Percentiles rank a stretch among this genome's conserved stretches.
Conservation (phyloP, 768 basidiomycete species). For the Naganishia kalamii region DNA sequence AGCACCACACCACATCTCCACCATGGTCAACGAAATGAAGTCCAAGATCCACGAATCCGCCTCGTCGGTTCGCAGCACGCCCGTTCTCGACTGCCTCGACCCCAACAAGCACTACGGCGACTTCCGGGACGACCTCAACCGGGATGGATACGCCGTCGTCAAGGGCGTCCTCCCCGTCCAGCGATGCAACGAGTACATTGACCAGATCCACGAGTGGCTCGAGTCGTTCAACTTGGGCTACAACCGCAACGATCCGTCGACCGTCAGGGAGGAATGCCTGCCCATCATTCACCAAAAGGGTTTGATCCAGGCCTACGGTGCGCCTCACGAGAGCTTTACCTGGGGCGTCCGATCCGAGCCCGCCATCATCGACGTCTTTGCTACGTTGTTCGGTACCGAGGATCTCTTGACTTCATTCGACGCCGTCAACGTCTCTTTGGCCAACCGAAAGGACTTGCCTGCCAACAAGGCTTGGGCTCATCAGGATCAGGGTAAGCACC, state of each 20-base stretch:
- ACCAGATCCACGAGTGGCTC: slow-evolving; percentile 14
- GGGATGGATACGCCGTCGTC: slow-evolving; percentile 12
- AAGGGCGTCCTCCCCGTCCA: slow-evolving; percentile 5
- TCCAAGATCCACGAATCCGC: slow-evolving; percentile 1
- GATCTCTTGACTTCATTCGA: slow-evolving; percentile 38
- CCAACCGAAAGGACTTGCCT: slow-evolving; percentile 8
- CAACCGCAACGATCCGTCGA: slow-evolving; percentile 12
- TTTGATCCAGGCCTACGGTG: slow-evolving; percentile 4
- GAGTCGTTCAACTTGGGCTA: slow-evolving; percentile 20
- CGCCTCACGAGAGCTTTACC: slow-evolving; percentile 15
- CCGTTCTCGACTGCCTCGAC: slow-evolving; percentile 11
- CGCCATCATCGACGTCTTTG: slow-evolving; percentile 35
- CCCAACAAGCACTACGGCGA: slow-evolving; percentile 14
- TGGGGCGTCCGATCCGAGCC: slow-evolving; percentile 25
- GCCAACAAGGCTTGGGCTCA: slow-evolving; percentile 18
- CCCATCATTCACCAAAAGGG: slow-evolving; percentile 19
- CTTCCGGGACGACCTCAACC: slow-evolving; percentile 10
- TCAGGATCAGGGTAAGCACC: slow-evolving; percentile 16
- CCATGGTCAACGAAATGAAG: slow-evolving; percentile 6
- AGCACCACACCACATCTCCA: neutral
- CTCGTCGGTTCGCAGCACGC: slow-evolving; percentile 1
- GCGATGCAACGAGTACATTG: slow-evolving; percentile 6
- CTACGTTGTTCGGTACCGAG: slow-evolving; percentile 39
- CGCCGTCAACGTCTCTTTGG: slow-evolving; percentile 10
- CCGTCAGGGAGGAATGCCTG: slow-evolving; percentile 8